Base-by-base conservation (phyloP, 805 yeast species). In the Teunomyces cretensis region DNA sequence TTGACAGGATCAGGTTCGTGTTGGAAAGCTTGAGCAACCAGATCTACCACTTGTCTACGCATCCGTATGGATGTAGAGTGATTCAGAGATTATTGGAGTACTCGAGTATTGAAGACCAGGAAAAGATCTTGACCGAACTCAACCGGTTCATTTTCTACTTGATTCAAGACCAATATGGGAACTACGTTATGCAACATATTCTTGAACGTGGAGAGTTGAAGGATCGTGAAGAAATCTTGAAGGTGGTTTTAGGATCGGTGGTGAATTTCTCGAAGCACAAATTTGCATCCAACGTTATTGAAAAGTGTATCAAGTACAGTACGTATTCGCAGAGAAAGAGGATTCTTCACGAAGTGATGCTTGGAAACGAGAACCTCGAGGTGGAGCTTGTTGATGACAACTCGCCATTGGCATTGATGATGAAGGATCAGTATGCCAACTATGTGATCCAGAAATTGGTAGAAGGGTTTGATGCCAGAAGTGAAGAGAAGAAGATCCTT, bases 361-460 rank as follows among this genome's bases (percentile, higher is more conserved):
- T 78, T 26, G 72, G 70, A 1, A 72, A 72, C 46, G 81, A 71
- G 46, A 79, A 80, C 51, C 65, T 65, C 40, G 67, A 63, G 22
- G 72, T 74, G 14, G 73, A 72, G 16, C 58, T 59, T 19, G 79
- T 84, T 31, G 79, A 74, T 43, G 91, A 84, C 52, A 78, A 78
- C 43, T 77, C 86, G 1, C 83, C 95, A 7, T 74, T 94, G 54
- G 87, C 91, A 17, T 73, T 85, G 47, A 91, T 94, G 98, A 90
- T 94, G 89, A 88, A 88, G 62, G 99, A 94, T 64, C 98, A 94
- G 63, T 94, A 86, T 68, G 99, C 98, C 17, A 94, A 94, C 65
- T 94, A 94, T 61, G 99, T 94, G 39, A 89, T 94, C 41, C 99
- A 94, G 65, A 91, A 92, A 64, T 76, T 94, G 56, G 91, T 94